Evolutionary conservation across 139 green algal genomes (phyloP), one percentile per base, ranked within the genome.

Genomic region (Zygnema circumcarinatum): DNA sequence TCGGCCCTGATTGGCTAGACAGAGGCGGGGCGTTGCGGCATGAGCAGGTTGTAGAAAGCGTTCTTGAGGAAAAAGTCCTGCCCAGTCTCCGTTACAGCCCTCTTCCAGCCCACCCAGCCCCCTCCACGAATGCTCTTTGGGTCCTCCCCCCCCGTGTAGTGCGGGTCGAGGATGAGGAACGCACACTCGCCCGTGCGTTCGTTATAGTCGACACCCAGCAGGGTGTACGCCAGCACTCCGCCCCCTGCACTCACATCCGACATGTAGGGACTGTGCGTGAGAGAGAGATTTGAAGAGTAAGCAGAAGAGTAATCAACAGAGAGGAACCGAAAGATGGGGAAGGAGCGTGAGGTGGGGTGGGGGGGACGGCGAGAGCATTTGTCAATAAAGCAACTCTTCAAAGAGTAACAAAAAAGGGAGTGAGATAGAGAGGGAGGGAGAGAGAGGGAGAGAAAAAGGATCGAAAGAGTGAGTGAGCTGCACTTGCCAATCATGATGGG

Each of bases 11-110:
- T n/a, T n/a, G 54, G 29, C 54, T 78, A 96, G 2, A 95, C 85
- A 0, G 40, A 79, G n/a, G 56, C 69, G 25, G 96, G 96, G 11
- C 95, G 81, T 86, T 96, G 94, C 1, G 96, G 96, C 67, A 96
- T 95, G n/a, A 99, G 86, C 88, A 99, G 94, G 87, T 99, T 99
- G 88, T 99, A 99, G 85, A 98, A 98, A 0, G 96, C 94, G 62
- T 96, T 93, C 0, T 91, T 76, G 29, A 96, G 92, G 82, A 99
- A 98, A 56, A 99, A 85, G 1, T 95, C 92, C 0, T 96, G 94
- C 0, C 95, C 96, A 0, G 93, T 95, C 1, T 95, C 95, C 0
- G 95, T 95, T 52, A 87, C 94, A 0, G 85, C 85, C 67, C 83
- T 89, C 90, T 98, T 98, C 96, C 96, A 99, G 0, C 88, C 94